Base-by-base conservation (phyloP, 1,139 yeast species). In the Hyphopichia pseudoburtonii region DNA sequence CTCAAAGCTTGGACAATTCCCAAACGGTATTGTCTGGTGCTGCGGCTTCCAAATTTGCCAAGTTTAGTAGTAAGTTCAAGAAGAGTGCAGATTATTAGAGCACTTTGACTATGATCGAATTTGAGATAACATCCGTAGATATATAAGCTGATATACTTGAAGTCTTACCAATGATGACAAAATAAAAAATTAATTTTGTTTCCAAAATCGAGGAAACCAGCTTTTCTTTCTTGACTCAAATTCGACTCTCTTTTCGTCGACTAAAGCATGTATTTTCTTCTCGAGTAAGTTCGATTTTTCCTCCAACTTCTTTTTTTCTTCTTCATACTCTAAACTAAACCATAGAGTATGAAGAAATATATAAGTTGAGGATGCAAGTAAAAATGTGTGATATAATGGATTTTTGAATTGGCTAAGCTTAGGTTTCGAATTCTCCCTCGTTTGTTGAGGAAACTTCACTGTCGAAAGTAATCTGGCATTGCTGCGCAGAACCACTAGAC, bases 1-100 rank as follows among this genome's bases (percentile, higher is more conserved):
- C 46, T 14, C 45, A 53, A 37, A 52, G 57, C 37, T 28, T 51
- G 33, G 59, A 60, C 31, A 39, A 39, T 27, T 23, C 25, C 11
- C 63, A 56, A 47, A 54, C 59, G 25, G 48, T 54, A 6, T 46
- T 54, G 32, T 61, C 66, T 21, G 55, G 47, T 32, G 46, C 60
- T 9, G 56, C 71, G 2, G 65, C 72, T 4, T 57, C 70, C 18
- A 69, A 64, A 47, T 67, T 70, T 51, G 73, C 75, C 16, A 66
- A 66, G 45, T 69, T 68, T 45, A 61, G 73, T 48, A 60, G 62
- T 30, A 57, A 62, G 44, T 66, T 66, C 43, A 51, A 55, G 31
- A 56, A 56, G 47, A 47, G 50, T 32, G 35, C 33, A 28, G 47
- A 44, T 25, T 22, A 5, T 18, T 27, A 27, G 23, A 21, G 23